Evolutionary conservation across 352 stramenopile genomes (phyloP).

Genomic region (Phytopythium helicoides): DNA sequence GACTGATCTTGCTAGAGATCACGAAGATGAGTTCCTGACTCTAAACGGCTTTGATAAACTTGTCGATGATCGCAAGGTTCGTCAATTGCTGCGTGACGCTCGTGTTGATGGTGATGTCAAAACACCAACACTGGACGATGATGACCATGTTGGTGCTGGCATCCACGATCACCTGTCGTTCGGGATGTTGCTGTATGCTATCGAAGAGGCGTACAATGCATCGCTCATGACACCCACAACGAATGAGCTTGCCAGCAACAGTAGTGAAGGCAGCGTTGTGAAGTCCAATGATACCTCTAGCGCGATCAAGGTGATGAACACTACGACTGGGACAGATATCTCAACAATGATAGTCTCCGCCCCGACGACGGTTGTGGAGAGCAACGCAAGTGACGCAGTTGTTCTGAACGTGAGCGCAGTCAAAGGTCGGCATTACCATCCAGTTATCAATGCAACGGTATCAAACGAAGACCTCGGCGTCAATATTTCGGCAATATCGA

Average conservation of each 20-base stretch:
- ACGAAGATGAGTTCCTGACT: constrained; percentile 65
- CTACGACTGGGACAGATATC: neutral
- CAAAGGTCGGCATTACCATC: constrained; percentile 23
- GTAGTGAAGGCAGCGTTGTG: constrained; percentile 1
- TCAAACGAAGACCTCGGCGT: neutral
- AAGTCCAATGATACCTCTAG: constrained; percentile 7
- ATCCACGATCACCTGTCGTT: constrained; percentile 76
- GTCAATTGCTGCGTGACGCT: constrained; percentile 60
- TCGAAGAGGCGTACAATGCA: constrained; percentile 46
- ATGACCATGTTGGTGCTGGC: constrained; percentile 67
- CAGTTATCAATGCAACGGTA: constrained; percentile 4
- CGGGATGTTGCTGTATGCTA: constrained; percentile 65
- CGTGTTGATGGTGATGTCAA: constrained; percentile 25
- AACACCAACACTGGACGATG: constrained; percentile 23
- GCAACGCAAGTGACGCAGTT: neutral
- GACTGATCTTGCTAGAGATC: constrained; percentile 59
- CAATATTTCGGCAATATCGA: constrained; percentile 4
- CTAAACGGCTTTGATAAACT: constrained; percentile 72
- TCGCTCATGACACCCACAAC: constrained; percentile 7
- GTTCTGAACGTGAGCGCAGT: constrained; percentile 11
- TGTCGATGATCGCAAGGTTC: constrained; percentile 61
- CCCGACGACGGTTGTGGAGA: neutral
- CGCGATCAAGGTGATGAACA: constrained; percentile 2
- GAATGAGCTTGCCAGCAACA: neutral
- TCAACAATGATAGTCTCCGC: neutral